Evolutionary conservation across 1,284 basidiomycete genomes (phyloP), one percentile per base, ranked within the genome.

Genomic region (Porodaedalea pini): DNA sequence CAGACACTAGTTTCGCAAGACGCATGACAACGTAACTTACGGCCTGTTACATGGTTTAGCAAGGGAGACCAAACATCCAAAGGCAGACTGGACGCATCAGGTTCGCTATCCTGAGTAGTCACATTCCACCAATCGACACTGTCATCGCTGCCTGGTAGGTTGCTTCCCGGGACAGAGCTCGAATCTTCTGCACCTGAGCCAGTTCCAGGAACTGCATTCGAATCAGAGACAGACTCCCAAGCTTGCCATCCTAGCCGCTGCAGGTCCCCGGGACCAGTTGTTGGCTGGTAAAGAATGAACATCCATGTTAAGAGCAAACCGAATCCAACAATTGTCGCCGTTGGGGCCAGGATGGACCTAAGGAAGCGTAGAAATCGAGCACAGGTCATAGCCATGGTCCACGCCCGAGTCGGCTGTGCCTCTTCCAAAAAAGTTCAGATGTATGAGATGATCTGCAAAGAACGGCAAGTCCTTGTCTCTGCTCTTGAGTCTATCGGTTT

Each of bases 221-320:
- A 51, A 29, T 61, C 55, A 2, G 64, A 39, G 0, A 92, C 75
- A 3, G 78, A 64, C 43, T 92, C 92, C 90, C 91, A 94, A n/a
- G 88, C 79, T 65, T 95, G 92, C 92, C 92, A 94, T 17, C 91
- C 91, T n/a, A 94, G 72, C 50, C 81, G 78, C 64, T 93, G 90
- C 6, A 78, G 71, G 17, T 77, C 69, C 0, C 89, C 89, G 2
- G 92, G 91, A 3, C 86, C 86, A 3, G 78, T 74, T 11, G 79
- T 80, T 5, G 86, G 88, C 68, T 89, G 86, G 66, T 91, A 88
- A 36, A 92, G 80, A 31, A 90, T 74, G 68, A 90, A 89, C 41
- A 89, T 71, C 71, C 85, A 87, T 3, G 83, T 83, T 50, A 94
- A 83, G 29, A 90, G 75, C 60, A 79, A 80, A 17, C 81, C 83